phyloP scores from a whole-genome alignment of 306 rosid genomes.

The Astragalus glycyphyllos region DNA sequence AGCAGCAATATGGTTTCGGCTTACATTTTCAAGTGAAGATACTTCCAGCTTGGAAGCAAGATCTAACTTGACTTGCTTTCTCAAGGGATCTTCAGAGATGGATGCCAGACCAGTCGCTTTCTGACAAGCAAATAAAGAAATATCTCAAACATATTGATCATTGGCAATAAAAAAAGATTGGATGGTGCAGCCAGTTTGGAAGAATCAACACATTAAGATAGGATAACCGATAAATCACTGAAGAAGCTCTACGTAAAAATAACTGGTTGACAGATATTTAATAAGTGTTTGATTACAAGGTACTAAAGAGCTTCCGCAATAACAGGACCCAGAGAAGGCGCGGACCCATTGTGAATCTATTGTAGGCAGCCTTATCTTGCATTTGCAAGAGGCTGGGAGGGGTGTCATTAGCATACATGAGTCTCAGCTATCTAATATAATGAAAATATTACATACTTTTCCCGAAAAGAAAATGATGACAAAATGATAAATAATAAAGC shows the following conservation, averaged over 20 bases:
- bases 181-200: conserved; percentile 30
- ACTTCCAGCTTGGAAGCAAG: conserved; percentile 41
- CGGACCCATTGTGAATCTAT: background rate
- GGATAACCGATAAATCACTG: background rate
- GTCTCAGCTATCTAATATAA: conserved; percentile 23
- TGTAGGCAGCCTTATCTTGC: background rate
- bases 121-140: conserved; percentile 45
- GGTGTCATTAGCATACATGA: conserved; percentile 18
- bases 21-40: conserved; percentile 51
- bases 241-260: conserved; percentile 7
- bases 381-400: background rate
- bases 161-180: background rate
- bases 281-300: background rate
- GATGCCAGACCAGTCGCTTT: conserved; percentile 39
- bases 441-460: conserved; percentile 15
- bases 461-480: conserved; percentile 20
- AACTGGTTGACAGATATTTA: background rate
- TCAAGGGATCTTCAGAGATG: conserved; percentile 48
- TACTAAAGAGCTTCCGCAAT: background rate
- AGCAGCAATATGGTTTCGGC: conserved; percentile 43
- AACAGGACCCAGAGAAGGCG: background rate
- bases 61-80: conserved; percentile 60
- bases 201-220: conserved; percentile 28
- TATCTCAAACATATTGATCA: conserved; percentile 10
- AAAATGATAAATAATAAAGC: conserved; percentile 29